Percentiles rank a stretch among this genome's conserved stretches.
These are phyloP conservation scores for Suillus variegatus DNA, from an alignment of 768 basidiomycete genomes.

Conservation along the genomic window DNA sequence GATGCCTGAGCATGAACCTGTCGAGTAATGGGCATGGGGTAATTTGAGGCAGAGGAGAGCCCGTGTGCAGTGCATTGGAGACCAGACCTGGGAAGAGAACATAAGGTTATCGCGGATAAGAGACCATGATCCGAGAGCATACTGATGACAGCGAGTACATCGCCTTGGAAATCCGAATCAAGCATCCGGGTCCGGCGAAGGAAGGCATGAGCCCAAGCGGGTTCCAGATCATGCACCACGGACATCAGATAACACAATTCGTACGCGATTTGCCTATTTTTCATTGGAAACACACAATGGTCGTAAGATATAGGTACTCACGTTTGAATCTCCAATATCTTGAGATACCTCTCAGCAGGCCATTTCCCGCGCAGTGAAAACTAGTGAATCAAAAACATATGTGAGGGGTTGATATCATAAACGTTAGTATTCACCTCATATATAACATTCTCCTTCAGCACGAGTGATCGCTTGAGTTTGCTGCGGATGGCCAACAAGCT, in stretches of 20 bases:
- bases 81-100: constrained; percentile 57
- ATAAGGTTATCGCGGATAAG: not conserved
- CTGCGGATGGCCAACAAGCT: constrained; percentile 73
- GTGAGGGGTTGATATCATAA: not conserved
- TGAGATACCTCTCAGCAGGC: constrained; percentile 79
- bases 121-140: constrained; percentile 19
- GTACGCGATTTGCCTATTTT: constrained; percentile 63
- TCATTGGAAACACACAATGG: not conserved
- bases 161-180: constrained; percentile 83
- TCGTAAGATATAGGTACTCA: constrained; percentile 32
- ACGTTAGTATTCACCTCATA: constrained; percentile 57
- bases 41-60: constrained; percentile 79
- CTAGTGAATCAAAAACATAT: constrained; percentile 35
- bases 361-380: constrained; percentile 76
- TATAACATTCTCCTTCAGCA: constrained; percentile 56
- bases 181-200: constrained; percentile 72
- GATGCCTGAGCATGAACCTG: constrained; percentile 46
- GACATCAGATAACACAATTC: constrained; percentile 75
- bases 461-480: constrained; percentile 66
- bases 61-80: constrained; percentile 72
- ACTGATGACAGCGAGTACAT: constrained; percentile 83
- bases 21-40: constrained; percentile 71
- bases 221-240: constrained; percentile 69
- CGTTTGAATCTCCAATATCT: constrained; percentile 68
- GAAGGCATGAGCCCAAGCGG: constrained; percentile 77